Base-by-base conservation (phyloP, 1,284 basidiomycete genomes). In the Ustilago shanxiensis region DNA sequence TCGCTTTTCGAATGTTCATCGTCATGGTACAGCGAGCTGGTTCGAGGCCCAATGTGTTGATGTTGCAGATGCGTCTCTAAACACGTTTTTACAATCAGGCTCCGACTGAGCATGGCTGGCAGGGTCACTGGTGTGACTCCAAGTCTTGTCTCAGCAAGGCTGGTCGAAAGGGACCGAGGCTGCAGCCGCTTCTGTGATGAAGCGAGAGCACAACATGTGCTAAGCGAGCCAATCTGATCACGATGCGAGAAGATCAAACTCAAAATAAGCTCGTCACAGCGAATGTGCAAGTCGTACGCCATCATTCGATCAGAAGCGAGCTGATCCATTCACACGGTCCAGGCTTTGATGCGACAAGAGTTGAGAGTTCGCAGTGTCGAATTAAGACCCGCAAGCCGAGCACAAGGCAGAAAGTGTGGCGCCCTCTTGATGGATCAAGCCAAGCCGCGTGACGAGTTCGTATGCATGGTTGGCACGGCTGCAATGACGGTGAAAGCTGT, bases 321-420 rank as follows among this genome's bases (percentile, higher is more conserved):
- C 4, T 20, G 29, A 28, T 13, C 47, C 24, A 28, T 49, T 24
- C 24, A 49, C 7, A 13, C 26, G 26, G 26, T 49, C 24, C 41
- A 44, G 24, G n/a, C n/a, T 14, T 49, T 26, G 13, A 28, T 26
- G 24, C 16, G 20, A 49, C 24, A 4, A 16, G 7, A 24, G 24
- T 16, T n/a, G 24, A 49, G 26, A 5, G 9, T 14, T 14, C 16
- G 13, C 47, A 26, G 13, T 28, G 47, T 13, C 9, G 20, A 47
- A n/a, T n/a, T 13, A 13, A 6, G 10, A 26, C 4, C 3, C 24
- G 14, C n/a, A n/a, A n/a, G 31, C 33, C 11, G 16, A 13, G 20
- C 29, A 24, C 2, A 18, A 39, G 51, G 31, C 52, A 10, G n/a
- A n/a, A 37, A 16, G 54, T 56, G 54, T 56, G 54, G 54, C 54